These are phyloP conservation scores for Stephanodiscus triporus DNA, from an alignment of 108 stramenopile genomes.

Conservation along the genomic window DNA sequence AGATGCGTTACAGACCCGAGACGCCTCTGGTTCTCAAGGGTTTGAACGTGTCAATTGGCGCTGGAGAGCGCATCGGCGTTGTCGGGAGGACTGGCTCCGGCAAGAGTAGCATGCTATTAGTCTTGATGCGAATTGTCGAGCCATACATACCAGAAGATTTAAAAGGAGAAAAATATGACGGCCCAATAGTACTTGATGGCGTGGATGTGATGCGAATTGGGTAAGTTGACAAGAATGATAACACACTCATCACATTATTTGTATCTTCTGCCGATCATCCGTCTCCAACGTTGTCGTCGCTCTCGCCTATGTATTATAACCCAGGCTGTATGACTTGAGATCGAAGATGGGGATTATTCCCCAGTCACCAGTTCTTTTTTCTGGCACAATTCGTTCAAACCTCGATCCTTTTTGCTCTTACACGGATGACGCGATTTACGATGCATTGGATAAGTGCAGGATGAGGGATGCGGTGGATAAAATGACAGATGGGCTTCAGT, in stretches of 20 bases:
- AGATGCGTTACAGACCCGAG: constrained; percentile 81
- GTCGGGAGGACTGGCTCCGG: constrained; percentile 86
- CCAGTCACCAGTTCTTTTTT: constrained; percentile 92
- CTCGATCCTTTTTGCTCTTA: constrained; percentile 86
- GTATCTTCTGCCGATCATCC: background rate
- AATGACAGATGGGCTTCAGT: constrained; percentile 68
- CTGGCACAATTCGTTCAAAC: constrained; percentile 87
- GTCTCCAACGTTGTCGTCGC: background rate
- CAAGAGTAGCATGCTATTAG: constrained; percentile 70
- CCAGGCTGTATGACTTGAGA: constrained; percentile 71
- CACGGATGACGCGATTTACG: constrained; percentile 67
- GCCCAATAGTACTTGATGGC: constrained; percentile 85
- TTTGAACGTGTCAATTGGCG: constrained; percentile 75
- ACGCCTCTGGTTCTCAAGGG: constrained; percentile 88
- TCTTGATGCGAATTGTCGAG: constrained; percentile 90
- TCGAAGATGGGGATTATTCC: constrained; percentile 91
- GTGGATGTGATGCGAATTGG: constrained; percentile 86
- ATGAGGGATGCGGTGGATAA: constrained; percentile 66
- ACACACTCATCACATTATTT: background rate
- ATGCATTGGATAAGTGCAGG: constrained; percentile 72
- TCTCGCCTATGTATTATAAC: background rate
- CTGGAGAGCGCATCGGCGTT: constrained; percentile 89
- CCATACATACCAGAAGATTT: constrained; percentile 49
- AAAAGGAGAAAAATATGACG: constrained; percentile 43
- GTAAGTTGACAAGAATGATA: background rate